Conservation (phyloP, 176 grass and related monocot genomes). For the Phoenix roebelenii region DNA sequence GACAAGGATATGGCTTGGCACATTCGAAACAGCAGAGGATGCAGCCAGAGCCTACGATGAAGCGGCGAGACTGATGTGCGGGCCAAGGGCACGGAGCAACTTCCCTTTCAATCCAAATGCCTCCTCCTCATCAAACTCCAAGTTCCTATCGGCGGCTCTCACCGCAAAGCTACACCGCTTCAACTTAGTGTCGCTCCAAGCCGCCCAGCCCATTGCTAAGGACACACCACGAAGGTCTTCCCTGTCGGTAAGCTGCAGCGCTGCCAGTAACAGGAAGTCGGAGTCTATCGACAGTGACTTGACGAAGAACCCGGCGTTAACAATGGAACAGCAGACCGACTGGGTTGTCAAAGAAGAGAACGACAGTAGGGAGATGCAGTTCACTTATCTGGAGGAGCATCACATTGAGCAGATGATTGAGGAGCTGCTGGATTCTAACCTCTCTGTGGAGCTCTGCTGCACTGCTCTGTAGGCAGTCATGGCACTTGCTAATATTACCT, state of each 20-base stretch:
- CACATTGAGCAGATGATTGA: constrained; percentile 98
- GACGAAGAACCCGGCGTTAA: too few species aligned
- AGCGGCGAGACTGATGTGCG: constrained; percentile 91
- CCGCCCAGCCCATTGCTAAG: constrained; percentile 8
- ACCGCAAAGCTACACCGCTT: constrained; percentile 76
- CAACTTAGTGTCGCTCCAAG: constrained; percentile 55
- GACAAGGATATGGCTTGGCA: constrained; percentile 97
- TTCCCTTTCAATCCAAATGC: constrained; percentile 30
- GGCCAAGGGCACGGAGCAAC: constrained; percentile 68
- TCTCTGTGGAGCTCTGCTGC: constrained; percentile 89
- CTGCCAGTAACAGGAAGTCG: too few species aligned
- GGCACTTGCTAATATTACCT: not conserved
- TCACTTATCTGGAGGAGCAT: constrained; percentile 63
- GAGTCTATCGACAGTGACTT: too few species aligned
- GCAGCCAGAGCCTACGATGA: constrained; percentile 95
- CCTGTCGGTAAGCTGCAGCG: not conserved
- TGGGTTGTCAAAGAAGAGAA: not conserved
- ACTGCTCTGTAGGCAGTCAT: constrained; percentile 13
- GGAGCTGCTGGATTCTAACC: constrained; percentile 83
- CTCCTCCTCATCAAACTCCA: constrained; percentile 8
- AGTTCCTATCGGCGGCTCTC: constrained; percentile 61
- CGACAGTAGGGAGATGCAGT: constrained; percentile 20
- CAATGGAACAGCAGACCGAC: too few species aligned
- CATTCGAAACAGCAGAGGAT: constrained; percentile 93
- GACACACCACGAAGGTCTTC: not conserved